Evolutionary conservation across 257 asterid genomes (phyloP), one percentile per base, ranked within the genome.

Genomic region (Ocimum tenuiflorum): DNA sequence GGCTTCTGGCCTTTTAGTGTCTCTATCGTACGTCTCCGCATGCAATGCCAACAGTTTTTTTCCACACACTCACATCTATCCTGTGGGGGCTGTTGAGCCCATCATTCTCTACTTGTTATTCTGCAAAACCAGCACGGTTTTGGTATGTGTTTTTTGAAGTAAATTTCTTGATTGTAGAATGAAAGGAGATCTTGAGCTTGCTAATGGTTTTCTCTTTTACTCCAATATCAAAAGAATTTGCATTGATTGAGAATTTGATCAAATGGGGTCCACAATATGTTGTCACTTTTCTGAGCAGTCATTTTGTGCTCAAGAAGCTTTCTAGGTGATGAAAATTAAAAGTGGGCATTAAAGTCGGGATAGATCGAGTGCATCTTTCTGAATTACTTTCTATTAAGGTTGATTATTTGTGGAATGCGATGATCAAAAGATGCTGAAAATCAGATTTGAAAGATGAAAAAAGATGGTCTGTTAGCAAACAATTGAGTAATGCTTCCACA

Each of bases 191-290:
- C 36, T 3, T 31, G 36, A 7, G 6, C 36, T 31, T 4, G 6
- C 0, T 6, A 27, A 27, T 27, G 31, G 31, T 2, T 27, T 27
- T 27, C n/a, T n/a, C n/a, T n/a, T n/a, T n/a, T n/a, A n/a, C n/a
- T n/a, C n/a, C n/a, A n/a, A 50, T 18, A 61, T 43, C 54, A 63
- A 58, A 36, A 18, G 61, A 27, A 71, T 12, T 58, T 29, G 72
- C 55, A 71, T 76, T 66, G 13, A 60, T 54, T 70, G 45, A 45
- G 20, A 59, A 76, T 76, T 54, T 38, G 29, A 33, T 46, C 36
- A 29, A 10, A 1, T 65, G 11, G 39, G 82, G 77, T 55, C 77
- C 79, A 70, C 76, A 60, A 60, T 31, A 52, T 59, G 47, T 47
- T 47, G 68, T 60, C 61, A 50, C 76, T 64, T 69, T 63, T 69